Percentiles rank a stretch among this genome's conserved stretches.
Conservation (phyloP, 495 filamentous ascomycete species). For the Penicillium ochrochloron region DNA sequence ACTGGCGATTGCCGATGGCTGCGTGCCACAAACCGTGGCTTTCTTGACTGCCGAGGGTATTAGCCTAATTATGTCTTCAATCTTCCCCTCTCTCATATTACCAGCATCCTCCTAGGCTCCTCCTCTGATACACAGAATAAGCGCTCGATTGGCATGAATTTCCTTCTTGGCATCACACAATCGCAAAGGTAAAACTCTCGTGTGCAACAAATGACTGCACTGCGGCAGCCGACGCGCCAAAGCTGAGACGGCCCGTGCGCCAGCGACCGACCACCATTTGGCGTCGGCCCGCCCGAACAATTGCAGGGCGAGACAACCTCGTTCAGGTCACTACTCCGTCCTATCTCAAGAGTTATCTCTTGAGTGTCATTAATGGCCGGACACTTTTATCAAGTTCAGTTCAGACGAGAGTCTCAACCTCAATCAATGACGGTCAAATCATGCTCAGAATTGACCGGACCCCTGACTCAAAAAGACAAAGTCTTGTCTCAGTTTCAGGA, state of each 20-base stretch:
- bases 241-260: constrained; percentile 9
- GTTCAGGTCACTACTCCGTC: too few relatives aligned
- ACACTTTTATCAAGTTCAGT: constrained; percentile 4
- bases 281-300: background rate
- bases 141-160: background rate
- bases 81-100: background rate
- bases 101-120: background rate
- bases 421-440: constrained; percentile 3
- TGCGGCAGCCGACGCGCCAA: constrained; percentile 9
- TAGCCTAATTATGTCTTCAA: background rate
- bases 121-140: background rate
- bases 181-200: background rate
- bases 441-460: constrained; percentile 2
- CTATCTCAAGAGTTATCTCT: background rate
- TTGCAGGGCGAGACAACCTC: too few relatives aligned
- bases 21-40: background rate
- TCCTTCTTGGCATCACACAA: constrained; percentile 9
- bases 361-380: background rate
- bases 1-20: background rate
- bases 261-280: background rate
- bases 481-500: constrained; percentile 26
- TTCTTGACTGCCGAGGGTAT: background rate
- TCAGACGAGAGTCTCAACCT: background rate
- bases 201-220: constrained; percentile 7
- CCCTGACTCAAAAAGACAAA: constrained; percentile 17